These are phyloP conservation scores for Camelina sativa DNA, from an alignment of 345 rosid genomes.

Conservation along the genomic window DNA sequence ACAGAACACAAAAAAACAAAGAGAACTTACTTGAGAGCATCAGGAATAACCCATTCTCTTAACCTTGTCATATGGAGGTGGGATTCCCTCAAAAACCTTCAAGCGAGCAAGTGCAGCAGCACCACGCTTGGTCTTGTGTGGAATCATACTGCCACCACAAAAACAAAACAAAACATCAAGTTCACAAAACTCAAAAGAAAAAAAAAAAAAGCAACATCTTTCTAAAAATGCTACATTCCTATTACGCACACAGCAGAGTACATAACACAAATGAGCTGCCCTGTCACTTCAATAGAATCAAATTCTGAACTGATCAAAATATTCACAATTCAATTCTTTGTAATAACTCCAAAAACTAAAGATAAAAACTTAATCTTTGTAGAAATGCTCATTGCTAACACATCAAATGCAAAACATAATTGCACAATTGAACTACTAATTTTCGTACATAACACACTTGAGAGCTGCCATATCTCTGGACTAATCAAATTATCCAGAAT, in stretches of 20 bases:
- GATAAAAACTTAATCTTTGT: background rate
- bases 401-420: background rate
- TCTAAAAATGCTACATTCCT: background rate
- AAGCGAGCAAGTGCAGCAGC: slow-evolving; percentile 61
- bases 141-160: slow-evolving; percentile 56
- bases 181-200: background rate
- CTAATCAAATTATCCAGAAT: too few relatives aligned
- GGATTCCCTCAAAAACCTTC: slow-evolving; percentile 68
- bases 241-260: background rate
- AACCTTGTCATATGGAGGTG: slow-evolving; percentile 67
- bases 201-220: background rate
- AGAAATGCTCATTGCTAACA: background rate
- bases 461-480: too few relatives aligned
- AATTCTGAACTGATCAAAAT: background rate
- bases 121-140: slow-evolving; percentile 72
- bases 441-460: too few relatives aligned
- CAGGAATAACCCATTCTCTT: slow-evolving; percentile 79
- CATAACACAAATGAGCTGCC: background rate
- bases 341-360: background rate
- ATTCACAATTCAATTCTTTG: background rate
- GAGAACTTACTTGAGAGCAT: slow-evolving; percentile 62
- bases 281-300: background rate
- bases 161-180: background rate
- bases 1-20: background rate
- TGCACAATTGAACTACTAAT: background rate